A percentile compares a stretch with the other conserved stretches of the same genome.
phyloP scores from a whole-genome alignment of 768 basidiomycete genomes.

The Leccinum obscurum region DNA sequence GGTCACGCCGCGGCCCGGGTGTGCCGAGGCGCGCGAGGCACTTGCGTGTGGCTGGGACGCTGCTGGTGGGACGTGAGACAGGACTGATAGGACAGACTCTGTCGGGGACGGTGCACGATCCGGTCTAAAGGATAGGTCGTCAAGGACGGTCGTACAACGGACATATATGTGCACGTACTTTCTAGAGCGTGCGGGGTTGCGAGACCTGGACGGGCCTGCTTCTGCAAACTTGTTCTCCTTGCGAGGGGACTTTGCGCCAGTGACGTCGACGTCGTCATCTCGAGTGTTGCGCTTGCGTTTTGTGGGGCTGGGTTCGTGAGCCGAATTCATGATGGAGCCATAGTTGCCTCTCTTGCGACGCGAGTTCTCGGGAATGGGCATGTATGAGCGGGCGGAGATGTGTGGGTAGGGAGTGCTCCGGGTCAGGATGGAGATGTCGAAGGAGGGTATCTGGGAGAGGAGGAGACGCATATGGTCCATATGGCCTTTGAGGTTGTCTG shows the following conservation, averaged over 20 bases:
- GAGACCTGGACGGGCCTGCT: constrained; percentile 41
- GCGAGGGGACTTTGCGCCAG: constrained; percentile 56
- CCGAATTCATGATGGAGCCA: constrained; percentile 51
- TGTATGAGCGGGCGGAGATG: constrained; percentile 65
- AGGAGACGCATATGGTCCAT: constrained; percentile 60
- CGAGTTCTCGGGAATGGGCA: constrained; percentile 70
- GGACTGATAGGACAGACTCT: constrained; percentile 71
- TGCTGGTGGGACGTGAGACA: constrained; percentile 57
- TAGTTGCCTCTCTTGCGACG: constrained; percentile 58
- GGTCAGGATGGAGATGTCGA: constrained; percentile 56
- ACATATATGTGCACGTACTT: constrained; percentile 45
- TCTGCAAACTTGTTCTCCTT: constrained; percentile 55
- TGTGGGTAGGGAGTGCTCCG: constrained; percentile 75
- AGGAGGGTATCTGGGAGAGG: constrained; percentile 61
- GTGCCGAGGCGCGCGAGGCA: constrained; percentile 30
- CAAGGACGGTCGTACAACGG: background rate
- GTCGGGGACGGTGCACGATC: constrained; percentile 71
- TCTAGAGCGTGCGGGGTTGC: constrained; percentile 56
- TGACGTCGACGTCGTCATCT: constrained; percentile 64
- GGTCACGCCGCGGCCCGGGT: constrained; percentile 35
- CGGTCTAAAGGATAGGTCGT: constrained; percentile 37
- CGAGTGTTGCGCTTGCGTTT: constrained; percentile 60
- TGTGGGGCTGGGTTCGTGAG: constrained; percentile 58
- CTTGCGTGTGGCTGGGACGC: constrained; percentile 28
- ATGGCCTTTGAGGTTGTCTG: constrained; percentile 79